phyloP scores from a whole-genome alignment of 371 early-diverging fungal species.

The Mortierella sp. region DNA sequence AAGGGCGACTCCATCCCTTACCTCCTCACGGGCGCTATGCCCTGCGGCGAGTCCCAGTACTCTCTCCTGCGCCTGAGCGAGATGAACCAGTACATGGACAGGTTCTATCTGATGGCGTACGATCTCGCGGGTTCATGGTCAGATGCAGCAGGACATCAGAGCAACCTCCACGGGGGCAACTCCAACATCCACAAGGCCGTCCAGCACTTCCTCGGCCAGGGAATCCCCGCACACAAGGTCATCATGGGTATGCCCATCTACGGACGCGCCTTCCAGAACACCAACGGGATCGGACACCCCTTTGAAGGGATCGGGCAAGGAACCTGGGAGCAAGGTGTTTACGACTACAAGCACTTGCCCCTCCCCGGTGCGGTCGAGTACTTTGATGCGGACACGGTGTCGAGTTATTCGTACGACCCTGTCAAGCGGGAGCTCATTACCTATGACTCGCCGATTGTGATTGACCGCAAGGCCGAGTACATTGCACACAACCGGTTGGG shows the following conservation, averaged over 20 bases:
- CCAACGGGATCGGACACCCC: constrained; percentile 70
- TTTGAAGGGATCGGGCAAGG: constrained; percentile 78
- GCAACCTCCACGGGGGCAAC: constrained; percentile 80
- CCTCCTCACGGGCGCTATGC: constrained; percentile 78
- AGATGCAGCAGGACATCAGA: constrained; percentile 81
- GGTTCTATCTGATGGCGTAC: constrained; percentile 86
- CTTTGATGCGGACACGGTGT: constrained; percentile 77
- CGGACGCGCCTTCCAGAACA: constrained; percentile 89
- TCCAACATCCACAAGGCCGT: constrained; percentile 78
- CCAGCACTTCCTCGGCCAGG: constrained; percentile 72
- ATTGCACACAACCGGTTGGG: constrained; percentile 73
- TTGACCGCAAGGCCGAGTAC: constrained; percentile 82
- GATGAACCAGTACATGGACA: constrained; percentile 77
- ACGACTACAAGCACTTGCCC: constrained; percentile 82
- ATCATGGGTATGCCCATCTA: constrained; percentile 88
- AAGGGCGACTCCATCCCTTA: constrained; percentile 62
- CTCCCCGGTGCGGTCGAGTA: constrained; percentile 72
- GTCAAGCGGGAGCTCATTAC: constrained; percentile 76
- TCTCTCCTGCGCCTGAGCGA: constrained; percentile 68
- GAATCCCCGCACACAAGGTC: constrained; percentile 83
- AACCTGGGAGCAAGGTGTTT: constrained; percentile 89
- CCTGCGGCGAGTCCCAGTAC: constrained; percentile 74
- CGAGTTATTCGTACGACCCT: constrained; percentile 83
- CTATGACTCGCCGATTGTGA: constrained; percentile 81
- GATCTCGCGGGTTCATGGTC: constrained; percentile 84